These are phyloP conservation scores for Starmera caribaea DNA, from an alignment of 805 yeast genomes.

Conservation along the genomic window DNA sequence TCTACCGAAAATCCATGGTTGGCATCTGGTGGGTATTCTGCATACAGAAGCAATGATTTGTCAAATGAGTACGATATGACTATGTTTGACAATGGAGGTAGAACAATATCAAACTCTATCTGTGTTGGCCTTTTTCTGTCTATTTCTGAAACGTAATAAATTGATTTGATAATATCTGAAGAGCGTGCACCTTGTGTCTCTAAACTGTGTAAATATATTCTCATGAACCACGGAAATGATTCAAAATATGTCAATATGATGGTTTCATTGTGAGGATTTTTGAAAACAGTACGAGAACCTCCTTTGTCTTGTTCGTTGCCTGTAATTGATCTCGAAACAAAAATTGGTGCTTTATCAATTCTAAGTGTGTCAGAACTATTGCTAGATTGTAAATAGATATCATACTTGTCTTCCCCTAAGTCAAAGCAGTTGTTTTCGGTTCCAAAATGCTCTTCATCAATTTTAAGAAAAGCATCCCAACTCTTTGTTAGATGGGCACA, in stretches of 20 bases:
- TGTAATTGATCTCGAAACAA: conserved; percentile 76
- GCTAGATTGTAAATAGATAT: conserved; percentile 25
- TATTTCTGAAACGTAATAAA: conserved; percentile 63
- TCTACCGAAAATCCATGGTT: conserved; percentile 95
- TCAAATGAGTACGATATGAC: conserved; percentile 73
- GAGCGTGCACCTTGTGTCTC: conserved; percentile 20
- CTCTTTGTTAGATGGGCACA: conserved; percentile 32
- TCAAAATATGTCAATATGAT: conserved; percentile 60
- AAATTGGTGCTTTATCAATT: conserved; percentile 46
- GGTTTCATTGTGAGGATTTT: conserved; percentile 48
- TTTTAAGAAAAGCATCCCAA: conserved; percentile 36
- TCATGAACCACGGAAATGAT: conserved; percentile 87
- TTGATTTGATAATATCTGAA: conserved; percentile 34
- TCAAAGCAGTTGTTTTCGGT: conserved; percentile 29
- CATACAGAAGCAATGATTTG: conserved; percentile 71
- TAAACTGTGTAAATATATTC: conserved; percentile 69
- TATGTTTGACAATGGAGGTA: conserved; percentile 58
- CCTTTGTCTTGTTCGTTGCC: conserved; percentile 91
- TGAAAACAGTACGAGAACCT: conserved; percentile 70
- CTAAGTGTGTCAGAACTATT: conserved; percentile 35
- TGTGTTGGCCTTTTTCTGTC: conserved; percentile 81
- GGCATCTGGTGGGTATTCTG: conserved; percentile 99
- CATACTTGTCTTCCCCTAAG: conserved; percentile 18
- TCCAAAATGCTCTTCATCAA: conserved; percentile 19
- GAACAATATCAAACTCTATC: conserved; percentile 51